Evolutionary conservation across 345 rosid species (phyloP).

Genomic region (Salix udensis): DNA sequence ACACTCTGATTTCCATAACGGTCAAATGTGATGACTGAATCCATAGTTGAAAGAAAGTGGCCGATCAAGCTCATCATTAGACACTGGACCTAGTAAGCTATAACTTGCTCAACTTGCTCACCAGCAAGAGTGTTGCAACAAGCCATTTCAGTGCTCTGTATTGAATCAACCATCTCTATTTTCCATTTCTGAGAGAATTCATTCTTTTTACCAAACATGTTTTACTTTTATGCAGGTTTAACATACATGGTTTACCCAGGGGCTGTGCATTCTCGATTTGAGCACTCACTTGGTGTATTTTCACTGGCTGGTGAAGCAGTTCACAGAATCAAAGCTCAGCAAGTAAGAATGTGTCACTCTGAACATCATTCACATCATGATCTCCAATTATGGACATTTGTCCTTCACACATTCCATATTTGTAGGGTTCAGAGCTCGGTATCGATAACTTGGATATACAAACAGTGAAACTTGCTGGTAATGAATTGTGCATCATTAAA

Average conservation of each 20-base stretch:
- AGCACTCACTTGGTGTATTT: slow-evolving; percentile 32
- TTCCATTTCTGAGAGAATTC: not conserved
- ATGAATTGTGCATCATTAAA: not conserved
- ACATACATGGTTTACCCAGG: slow-evolving; percentile 32
- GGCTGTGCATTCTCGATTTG: slow-evolving; percentile 36
- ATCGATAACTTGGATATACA: slow-evolving; percentile 19
- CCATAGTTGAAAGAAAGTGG: too few relatives aligned
- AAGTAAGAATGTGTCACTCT: slow-evolving; percentile 17
- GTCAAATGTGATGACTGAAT: too few relatives aligned
- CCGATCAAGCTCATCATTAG: too few relatives aligned
- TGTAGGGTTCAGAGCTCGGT: slow-evolving; percentile 20
- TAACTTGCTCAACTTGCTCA: not conserved
- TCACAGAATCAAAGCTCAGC: slow-evolving; percentile 17
- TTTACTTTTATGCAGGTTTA: slow-evolving; percentile 20
- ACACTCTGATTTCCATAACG: too few relatives aligned
- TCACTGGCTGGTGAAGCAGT: slow-evolving; percentile 26
- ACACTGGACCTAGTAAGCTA: not conserved
- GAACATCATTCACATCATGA: not conserved
- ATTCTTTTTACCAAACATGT: not conserved
- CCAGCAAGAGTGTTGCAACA: not conserved
- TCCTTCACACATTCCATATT: not conserved
- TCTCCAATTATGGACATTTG: not conserved
- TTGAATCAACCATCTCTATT: not conserved
- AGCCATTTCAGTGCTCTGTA: not conserved
- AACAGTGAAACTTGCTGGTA: slow-evolving; percentile 35